Conservation (phyloP, 495 filamentous ascomycete species). For the Immersiella caudata region DNA sequence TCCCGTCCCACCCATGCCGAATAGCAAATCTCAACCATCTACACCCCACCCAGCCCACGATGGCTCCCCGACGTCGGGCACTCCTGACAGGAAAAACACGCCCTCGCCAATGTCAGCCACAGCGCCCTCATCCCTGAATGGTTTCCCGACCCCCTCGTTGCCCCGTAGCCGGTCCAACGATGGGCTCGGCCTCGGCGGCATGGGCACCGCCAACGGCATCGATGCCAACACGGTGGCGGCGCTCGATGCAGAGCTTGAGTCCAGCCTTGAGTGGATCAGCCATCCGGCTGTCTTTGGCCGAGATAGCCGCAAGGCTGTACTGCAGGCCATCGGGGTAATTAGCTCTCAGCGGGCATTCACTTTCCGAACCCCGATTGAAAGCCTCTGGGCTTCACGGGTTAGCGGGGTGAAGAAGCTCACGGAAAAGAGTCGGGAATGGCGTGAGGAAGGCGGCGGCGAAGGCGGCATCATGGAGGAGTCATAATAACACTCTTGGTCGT, state of each 20-base stretch:
- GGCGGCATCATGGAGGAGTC: slow-evolving; percentile 76
- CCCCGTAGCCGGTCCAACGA: slow-evolving; percentile 48
- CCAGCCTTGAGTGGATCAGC: slow-evolving; percentile 97
- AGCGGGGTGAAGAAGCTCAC: slow-evolving; percentile 75
- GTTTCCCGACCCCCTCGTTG: slow-evolving; percentile 32
- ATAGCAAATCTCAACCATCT: slow-evolving; percentile 49
- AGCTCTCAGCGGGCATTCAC: slow-evolving; percentile 93
- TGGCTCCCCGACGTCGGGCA: slow-evolving; percentile 47
- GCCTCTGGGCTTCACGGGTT: slow-evolving; percentile 81
- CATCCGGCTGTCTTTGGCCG: slow-evolving; percentile 94
- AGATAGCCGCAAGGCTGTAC: slow-evolving; percentile 93
- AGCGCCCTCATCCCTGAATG: slow-evolving; percentile 39
- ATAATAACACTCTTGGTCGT: slow-evolving; percentile 29
- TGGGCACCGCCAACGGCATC: slow-evolving; percentile 71
- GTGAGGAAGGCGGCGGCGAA: slow-evolving; percentile 79
- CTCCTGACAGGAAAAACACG: slow-evolving; percentile 52
- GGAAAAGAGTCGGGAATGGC: slow-evolving; percentile 80
- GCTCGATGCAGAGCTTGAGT: slow-evolving; percentile 86
- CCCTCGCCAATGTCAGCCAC: slow-evolving; percentile 55
- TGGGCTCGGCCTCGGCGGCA: slow-evolving; percentile 54
- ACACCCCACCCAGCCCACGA: slow-evolving; percentile 52
- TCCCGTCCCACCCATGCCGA: slow-evolving; percentile 61
- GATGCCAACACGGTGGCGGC: slow-evolving; percentile 78
- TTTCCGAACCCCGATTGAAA: slow-evolving; percentile 84
- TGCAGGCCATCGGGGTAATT: slow-evolving; percentile 96